phyloP scores from a whole-genome alignment of 1,284 basidiomycete genomes.

The Cutaneotrichosporon arboriforme region DNA sequence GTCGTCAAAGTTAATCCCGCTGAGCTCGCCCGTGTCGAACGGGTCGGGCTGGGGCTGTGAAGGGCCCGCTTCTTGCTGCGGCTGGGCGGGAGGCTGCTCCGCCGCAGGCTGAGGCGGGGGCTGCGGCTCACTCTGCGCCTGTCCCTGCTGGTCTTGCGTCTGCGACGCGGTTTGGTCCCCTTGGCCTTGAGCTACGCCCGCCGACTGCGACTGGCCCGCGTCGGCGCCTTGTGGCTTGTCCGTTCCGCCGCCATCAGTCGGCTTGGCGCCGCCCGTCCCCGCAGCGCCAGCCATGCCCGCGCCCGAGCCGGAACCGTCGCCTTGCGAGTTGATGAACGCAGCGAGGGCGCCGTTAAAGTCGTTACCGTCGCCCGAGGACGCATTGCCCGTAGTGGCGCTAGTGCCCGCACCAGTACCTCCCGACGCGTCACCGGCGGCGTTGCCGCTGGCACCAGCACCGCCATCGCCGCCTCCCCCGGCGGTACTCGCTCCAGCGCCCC shows the following conservation, averaged over 20 bases:
- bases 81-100: not conserved
- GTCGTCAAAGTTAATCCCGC: constrained; percentile 32
- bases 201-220: not conserved
- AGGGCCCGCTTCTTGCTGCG: not conserved
- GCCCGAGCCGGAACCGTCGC: not conserved
- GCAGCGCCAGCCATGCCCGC: not conserved
- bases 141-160: not conserved
- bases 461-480: not conserved
- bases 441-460: no score
- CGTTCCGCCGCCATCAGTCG: not conserved
- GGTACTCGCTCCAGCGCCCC: not conserved
- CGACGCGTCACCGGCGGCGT: not conserved
- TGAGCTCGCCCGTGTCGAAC: constrained; percentile 12
- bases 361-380: not conserved
- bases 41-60: not conserved
- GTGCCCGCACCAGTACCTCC: not conserved
- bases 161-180: constrained; percentile 2
- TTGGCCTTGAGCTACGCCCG: no score
- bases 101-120: not conserved
- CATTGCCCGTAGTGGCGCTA: not conserved
- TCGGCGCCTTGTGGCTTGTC: not conserved
- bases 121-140: not conserved
- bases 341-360: not conserved
- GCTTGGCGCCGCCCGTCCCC: no score
- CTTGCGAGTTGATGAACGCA: not conserved